Percentiles rank a stretch among this genome's conserved stretches.
phyloP scores from a whole-genome alignment of 257 asterid genomes.

The Solanum chmielewskii region DNA sequence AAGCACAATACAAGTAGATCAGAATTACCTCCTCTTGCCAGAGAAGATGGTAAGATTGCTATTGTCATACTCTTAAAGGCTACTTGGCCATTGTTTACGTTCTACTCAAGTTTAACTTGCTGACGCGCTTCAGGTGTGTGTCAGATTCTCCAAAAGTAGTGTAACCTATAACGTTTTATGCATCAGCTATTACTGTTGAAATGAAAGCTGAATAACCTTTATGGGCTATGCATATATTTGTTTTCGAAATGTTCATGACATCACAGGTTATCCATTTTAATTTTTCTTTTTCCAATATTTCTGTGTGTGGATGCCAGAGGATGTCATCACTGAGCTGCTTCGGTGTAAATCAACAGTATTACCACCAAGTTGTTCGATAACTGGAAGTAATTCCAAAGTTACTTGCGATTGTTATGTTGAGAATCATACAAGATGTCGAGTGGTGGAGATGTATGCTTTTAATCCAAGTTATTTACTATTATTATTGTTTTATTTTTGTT shows the following conservation, averaged over 20 bases:
- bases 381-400: not conserved
- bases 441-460: not conserved
- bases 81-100: not conserved
- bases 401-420: not conserved
- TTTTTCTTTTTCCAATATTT: not conserved
- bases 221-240: not conserved
- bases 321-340: not conserved
- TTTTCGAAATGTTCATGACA: not conserved
- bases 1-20: accelerated
- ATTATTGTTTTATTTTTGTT: not conserved
- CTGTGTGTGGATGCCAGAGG: not conserved
- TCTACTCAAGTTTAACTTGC: not conserved
- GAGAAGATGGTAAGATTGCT: not conserved
- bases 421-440: not conserved
- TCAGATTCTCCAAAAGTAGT: not conserved
- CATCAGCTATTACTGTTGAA: not conserved
- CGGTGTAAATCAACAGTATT: not conserved
- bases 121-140: not conserved
- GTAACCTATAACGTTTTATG: not conserved
- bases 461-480: not conserved
- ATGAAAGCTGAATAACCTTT: not conserved
- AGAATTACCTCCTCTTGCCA: not conserved
- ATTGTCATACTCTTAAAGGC: not conserved
- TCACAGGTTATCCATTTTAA: not conserved
- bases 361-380: not conserved